Conservation (phyloP, 2,329 filamentous ascomycete genomes). For the Dothistroma septosporum region DNA sequence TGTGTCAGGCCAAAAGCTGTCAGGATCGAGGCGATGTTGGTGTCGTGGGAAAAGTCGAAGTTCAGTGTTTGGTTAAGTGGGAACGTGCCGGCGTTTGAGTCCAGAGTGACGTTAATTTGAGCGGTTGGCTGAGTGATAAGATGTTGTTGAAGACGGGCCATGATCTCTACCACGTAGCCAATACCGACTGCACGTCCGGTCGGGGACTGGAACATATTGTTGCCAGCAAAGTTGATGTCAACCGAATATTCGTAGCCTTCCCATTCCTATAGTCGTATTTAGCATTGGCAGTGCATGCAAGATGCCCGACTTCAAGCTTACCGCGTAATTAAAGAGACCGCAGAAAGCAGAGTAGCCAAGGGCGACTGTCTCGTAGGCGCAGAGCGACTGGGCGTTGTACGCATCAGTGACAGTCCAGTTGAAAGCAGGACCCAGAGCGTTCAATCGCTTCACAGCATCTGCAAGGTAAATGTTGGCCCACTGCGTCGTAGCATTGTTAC, state of each 20-base stretch:
- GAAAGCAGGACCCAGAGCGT: constrained; percentile 36
- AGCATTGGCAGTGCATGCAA: background rate
- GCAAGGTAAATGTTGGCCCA: constrained; percentile 64
- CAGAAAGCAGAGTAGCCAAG: constrained; percentile 73
- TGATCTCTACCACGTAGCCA: constrained; percentile 67
- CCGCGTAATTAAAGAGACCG: constrained; percentile 65
- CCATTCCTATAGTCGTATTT: background rate
- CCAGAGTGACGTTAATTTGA: constrained; percentile 62
- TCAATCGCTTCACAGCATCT: constrained; percentile 60
- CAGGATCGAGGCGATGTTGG: constrained; percentile 53
- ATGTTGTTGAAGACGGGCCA: constrained; percentile 65
- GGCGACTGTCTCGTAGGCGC: constrained; percentile 73
- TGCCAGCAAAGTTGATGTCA: constrained; percentile 60
- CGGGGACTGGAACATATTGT: constrained; percentile 60
- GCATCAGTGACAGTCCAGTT: constrained; percentile 61
- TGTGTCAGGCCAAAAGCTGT: constrained; percentile 70
- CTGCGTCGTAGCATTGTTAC: constrained; percentile 51
- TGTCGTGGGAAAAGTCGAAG: constrained; percentile 75
- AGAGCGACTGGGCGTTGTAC: constrained; percentile 67
- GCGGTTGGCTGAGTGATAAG: constrained; percentile 42
- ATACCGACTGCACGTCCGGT: constrained; percentile 68
- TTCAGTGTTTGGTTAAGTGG: constrained; percentile 70
- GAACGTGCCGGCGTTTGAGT: constrained; percentile 64
- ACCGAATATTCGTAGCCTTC: constrained; percentile 61
- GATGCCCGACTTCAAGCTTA: background rate